Evolutionary conservation across 148 eudicot species (phyloP), one percentile per base, ranked within the genome.

Genomic region (Vaccinium darrowii): DNA sequence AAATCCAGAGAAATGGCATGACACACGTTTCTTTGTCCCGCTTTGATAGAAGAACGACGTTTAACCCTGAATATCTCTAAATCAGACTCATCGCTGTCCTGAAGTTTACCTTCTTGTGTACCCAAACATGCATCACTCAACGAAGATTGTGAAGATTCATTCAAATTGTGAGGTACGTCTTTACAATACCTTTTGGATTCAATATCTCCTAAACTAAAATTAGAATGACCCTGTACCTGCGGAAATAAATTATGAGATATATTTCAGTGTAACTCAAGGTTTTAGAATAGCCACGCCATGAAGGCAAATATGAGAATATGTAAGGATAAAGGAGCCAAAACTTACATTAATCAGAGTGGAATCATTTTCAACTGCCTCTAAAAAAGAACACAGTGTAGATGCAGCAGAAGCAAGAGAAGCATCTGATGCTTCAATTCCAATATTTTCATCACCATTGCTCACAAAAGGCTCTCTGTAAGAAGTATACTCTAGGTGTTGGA

Each of bases 21-120:
- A 52, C 84, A 81, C 54, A 69, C 77, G 82, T 85, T 87, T 81
- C 84, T 90, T 81, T 87, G 89, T 80, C 79, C 96, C 50, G 76
- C 76, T 86, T 92, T 94, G 43, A 86, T 33, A 43, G 92, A 86
- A 84, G 98, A 94, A 30, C 98, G 91, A 11, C 99, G 91, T 87
- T 94, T 94, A 50, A 97, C 98, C 87, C 98, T 90, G 85, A 97
- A 97, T 78, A 92, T 91, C 89, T 92, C 96, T 43, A 96, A 92
- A 91, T 97, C 98, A 80, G 98, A 95, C 83, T 94, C 98, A 84
- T 94, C 98, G 54, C 92, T 90, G 19, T 89, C 91, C 67, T 92
- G 89, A 86, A 21, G 84, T 79, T 71, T 69, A 65, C 76, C 86
- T 62, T 86, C 77, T 67, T 81, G 88, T 71, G 85, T 86, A 84